Base-by-base conservation (phyloP, 306 rosid species). In the Potentilla sterilis region DNA sequence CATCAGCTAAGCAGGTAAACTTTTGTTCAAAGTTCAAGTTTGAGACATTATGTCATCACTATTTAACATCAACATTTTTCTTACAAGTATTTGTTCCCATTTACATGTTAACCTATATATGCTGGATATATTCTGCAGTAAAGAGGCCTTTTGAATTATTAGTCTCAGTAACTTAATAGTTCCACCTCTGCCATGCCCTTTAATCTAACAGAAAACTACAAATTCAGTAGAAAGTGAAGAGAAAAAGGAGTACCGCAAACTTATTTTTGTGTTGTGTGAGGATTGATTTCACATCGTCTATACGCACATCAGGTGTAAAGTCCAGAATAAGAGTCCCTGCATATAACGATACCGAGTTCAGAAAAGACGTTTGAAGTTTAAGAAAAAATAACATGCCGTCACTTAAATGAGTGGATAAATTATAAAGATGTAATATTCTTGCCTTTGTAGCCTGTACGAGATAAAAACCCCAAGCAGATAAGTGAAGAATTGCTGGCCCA, bases 381-480 rank as follows among this genome's bases (percentile, higher is more conserved):
- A 44, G 6, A 37, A 0, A 55, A n/a, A 59, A n/a, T n/a, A 7
- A 22, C 3, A 44, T 3, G 15, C 8, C 9, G 18, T 34, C n/a
- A 48, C 28, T 14, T 61, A 15, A 69, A 40, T 58, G 64, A 67
- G 42, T 64, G 40, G 13, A 34, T 13, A 63, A 46, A 43, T 55
- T 8, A 75, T 3, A 19, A 52, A 58, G 41, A 54, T 44, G 69
- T 32, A 54, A 73, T 46, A 71, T 44, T 34, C 72, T 79, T 81
- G 84, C 96, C 97, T 81, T 80, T 88, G 88, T 94, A 94, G 64
- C 84, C 76, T 75, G 92, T 87, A 77, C 81, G 55, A 70, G 92
- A 91, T 69, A 94, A 84, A 61, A 83, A 66, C 91, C 96, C 98
- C 98, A 94, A 70, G 97, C 97, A 76, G 97, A 94, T 82, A 94